Base-by-base conservation (phyloP, 139 green algal genomes). In the Tetraselmis chui region DNA sequence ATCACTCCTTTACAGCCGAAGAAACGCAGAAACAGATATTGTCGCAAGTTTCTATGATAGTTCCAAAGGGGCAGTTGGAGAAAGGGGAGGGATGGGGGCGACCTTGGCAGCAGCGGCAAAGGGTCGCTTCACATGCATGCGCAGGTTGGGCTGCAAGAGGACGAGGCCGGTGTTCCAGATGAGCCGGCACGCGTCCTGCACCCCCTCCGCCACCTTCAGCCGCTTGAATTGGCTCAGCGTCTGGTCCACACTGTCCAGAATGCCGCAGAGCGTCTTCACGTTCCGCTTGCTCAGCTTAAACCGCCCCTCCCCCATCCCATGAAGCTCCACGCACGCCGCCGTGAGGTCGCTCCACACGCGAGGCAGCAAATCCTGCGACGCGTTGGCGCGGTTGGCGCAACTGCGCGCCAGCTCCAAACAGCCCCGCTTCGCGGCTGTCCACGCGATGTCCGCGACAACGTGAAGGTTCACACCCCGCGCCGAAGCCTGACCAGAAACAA, bases 151-250 rank as follows among this genome's bases (percentile, higher is more conserved):
- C 84, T 92, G 87, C 77, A 94, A 78, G 80, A 94, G 82, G 29
- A 87, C 83, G n/a, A 94, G 81, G 26, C 86, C 87, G 30, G 89
- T 85, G 78, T 91, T 92, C 91, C 91, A 94, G 30, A 85, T 86
- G 28, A 94, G 84, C 0, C 87, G 81, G 5, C 79, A 78, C n/a
- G 84, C 83, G 67, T 90, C 85, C 75, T 94, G 91, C 23, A 91
- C 81, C 29, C 89, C 90, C 32, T 88, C 84, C 24, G 89, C 85
- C 31, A 92, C 90, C 0, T 79, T 76, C 27, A 91, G 75, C 29
- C 83, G 77, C 79, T 84, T 2, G 30, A 89, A 87, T 1, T 31
- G 24, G 18, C 32, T 25, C 23, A 83, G 30, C 5, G 18, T 30
- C 23, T 84, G 59, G 18, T 86, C 83, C 30, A 87, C 77, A 27